A percentile compares a stretch with the other conserved stretches of the same genome.
Evolutionary conservation across 495 filamentous ascomycete genomes (phyloP).

Genomic region (Lepidopterella palustris): DNA sequence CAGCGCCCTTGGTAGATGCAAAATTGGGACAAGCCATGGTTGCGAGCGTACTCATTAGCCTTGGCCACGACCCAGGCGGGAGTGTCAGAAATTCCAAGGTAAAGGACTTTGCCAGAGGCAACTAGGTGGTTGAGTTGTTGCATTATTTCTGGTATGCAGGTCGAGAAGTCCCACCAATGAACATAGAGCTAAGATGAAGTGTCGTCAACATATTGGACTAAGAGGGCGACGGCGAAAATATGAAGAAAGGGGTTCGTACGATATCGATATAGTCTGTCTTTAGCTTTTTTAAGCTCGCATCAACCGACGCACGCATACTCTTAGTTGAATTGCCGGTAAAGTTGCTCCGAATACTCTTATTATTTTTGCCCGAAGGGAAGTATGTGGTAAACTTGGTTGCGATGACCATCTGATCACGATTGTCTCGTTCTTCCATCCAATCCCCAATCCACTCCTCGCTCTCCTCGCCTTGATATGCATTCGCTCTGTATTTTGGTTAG

Average conservation of each 20-base stretch:
- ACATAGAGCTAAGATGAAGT: too few species aligned
- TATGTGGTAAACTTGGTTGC: conserved; percentile 60
- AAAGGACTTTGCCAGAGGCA: conserved; percentile 35
- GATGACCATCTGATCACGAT: conserved; percentile 59
- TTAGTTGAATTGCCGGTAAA: conserved; percentile 43
- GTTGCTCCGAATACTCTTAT: conserved; percentile 5
- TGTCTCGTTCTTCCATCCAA: conserved; percentile 54
- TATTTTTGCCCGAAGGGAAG: conserved; percentile 6
- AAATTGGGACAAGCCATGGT: conserved; percentile 54
- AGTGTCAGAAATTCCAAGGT: conserved; percentile 38
- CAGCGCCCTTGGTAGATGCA: conserved; percentile 59
- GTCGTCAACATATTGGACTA: too few species aligned
- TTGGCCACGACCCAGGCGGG: conserved; percentile 38
- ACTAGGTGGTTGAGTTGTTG: conserved; percentile 35
- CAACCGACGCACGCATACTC: conserved; percentile 48
- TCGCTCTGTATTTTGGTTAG: too few species aligned
- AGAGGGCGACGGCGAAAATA: too few species aligned
- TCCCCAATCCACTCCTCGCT: conserved; percentile 71
- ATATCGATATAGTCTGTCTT: conserved; percentile 61
- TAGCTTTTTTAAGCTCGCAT: conserved; percentile 51
- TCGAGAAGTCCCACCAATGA: conserved; percentile 40
- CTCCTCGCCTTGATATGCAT: conserved; percentile 59
- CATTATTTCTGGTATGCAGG: conserved; percentile 37
- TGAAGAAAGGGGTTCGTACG: too few species aligned
- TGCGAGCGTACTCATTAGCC: conserved; percentile 32